Percentiles rank a stretch among this genome's conserved stretches.
phyloP scores from a whole-genome alignment of 768 basidiomycete species.

The Strobilomyces confusus region DNA sequence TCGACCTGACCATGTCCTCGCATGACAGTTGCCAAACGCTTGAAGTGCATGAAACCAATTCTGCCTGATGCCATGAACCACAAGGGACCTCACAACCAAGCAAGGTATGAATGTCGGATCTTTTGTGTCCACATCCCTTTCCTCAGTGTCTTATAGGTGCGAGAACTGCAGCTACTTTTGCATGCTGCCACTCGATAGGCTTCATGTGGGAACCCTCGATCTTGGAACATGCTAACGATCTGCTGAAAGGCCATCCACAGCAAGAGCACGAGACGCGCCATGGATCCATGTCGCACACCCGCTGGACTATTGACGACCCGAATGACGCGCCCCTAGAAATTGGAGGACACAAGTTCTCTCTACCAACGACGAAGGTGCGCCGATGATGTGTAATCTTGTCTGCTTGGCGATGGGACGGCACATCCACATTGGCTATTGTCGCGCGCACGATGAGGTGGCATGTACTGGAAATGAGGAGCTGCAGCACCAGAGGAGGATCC shows the following conservation, averaged over 20 bases:
- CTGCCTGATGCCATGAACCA: too few relatives aligned
- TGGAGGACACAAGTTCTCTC: slow-evolving; percentile 51
- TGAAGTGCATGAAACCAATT: slow-evolving; percentile 48
- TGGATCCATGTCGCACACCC: too few relatives aligned
- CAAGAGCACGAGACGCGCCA: slow-evolving; percentile 62
- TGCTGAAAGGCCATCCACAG: slow-evolving; percentile 48
- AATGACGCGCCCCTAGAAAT: slow-evolving; percentile 51
- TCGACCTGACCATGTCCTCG: neutral
- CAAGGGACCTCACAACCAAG: too few relatives aligned
- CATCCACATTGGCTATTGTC: slow-evolving; percentile 51
- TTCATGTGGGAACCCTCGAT: accelerated
- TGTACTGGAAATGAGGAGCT: too few relatives aligned
- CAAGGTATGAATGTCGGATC: slow-evolving; percentile 29
- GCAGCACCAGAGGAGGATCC: slow-evolving; percentile 46
- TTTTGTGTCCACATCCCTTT: neutral
- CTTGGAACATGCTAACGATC: neutral
- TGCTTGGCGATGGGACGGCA: slow-evolving; percentile 54
- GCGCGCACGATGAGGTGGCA: too few relatives aligned
- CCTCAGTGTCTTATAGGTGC: slow-evolving; percentile 35
- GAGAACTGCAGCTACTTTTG: slow-evolving; percentile 53
- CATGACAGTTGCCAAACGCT: slow-evolving; percentile 43
- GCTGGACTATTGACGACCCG: too few relatives aligned
- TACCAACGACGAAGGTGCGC: too few relatives aligned
- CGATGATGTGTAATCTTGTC: too few relatives aligned
- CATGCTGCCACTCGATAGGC: too few relatives aligned